Conservation (phyloP, 331 rosid genomes). For the Cydonia oblonga region DNA sequence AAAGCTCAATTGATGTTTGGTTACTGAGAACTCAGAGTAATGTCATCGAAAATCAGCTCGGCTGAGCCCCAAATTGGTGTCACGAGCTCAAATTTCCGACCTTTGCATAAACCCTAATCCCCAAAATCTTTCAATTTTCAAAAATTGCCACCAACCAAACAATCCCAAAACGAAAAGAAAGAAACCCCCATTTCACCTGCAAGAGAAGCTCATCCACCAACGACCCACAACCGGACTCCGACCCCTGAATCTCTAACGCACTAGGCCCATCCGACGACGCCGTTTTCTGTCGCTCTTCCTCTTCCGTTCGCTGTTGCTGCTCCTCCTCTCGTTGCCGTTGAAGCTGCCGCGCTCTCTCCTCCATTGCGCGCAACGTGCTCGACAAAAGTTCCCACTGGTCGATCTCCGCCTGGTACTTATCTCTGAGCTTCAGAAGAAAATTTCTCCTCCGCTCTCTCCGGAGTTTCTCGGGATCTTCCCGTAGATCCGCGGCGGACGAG, state of each 20-base stretch:
- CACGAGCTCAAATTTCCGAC: background rate
- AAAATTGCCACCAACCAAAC: background rate
- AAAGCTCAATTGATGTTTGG: background rate
- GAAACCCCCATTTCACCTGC: slow-evolving; percentile 31
- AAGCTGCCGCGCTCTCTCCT: slow-evolving; percentile 25
- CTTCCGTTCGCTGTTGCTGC: background rate
- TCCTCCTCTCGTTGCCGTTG: background rate
- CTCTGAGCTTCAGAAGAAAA: slow-evolving; percentile 49
- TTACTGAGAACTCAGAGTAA: background rate
- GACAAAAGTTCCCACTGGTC: slow-evolving; percentile 67
- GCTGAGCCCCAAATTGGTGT: background rate
- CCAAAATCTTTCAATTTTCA: slow-evolving; percentile 3
- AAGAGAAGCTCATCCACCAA: slow-evolving; percentile 41
- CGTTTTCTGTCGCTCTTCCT: slow-evolving; percentile 6
- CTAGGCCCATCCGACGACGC: slow-evolving; percentile 16
- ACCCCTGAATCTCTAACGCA: background rate
- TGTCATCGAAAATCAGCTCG: background rate
- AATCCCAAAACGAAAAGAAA: background rate
- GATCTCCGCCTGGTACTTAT: slow-evolving; percentile 51
- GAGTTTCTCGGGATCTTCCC: slow-evolving; percentile 17
- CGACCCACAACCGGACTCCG: slow-evolving; percentile 22
- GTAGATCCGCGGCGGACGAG: slow-evolving; percentile 5
- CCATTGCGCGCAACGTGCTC: slow-evolving; percentile 41
- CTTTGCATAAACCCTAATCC: slow-evolving; percentile 10
- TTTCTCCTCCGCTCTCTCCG: slow-evolving; percentile 53